These are phyloP conservation scores for Phytophthora europaea DNA, from an alignment of 352 stramenopile species.

Conservation along the genomic window DNA sequence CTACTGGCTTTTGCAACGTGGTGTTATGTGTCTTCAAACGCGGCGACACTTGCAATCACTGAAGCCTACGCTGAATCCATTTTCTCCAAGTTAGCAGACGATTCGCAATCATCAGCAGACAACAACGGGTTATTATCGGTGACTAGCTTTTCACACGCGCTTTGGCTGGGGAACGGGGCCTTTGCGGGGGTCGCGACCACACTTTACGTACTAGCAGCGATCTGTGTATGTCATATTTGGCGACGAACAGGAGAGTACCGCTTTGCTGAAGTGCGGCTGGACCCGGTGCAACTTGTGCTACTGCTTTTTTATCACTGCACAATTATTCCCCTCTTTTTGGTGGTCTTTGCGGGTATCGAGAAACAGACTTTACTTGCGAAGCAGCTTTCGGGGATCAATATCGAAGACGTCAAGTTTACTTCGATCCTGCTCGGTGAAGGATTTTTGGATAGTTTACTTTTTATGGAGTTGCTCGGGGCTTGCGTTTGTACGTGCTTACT, in stretches of 20 bases:
- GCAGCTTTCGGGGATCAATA: constrained; percentile 23
- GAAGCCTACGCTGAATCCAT: constrained; percentile 23
- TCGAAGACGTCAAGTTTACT: constrained; percentile 23
- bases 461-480: constrained; percentile 54
- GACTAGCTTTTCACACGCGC: constrained; percentile 10
- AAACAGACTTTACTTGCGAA: constrained; percentile 31
- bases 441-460: constrained; percentile 54
- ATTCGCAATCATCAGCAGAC: not conserved
- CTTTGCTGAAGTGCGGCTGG: constrained; percentile 42
- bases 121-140: constrained; percentile 8
- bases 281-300: constrained; percentile 56
- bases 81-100: constrained; percentile 7
- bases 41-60: constrained; percentile 31
- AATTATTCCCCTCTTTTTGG: constrained; percentile 46
- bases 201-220: constrained; percentile 41
- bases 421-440: constrained; percentile 43
- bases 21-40: constrained; percentile 35
- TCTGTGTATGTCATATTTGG: constrained; percentile 41
- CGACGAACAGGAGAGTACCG: constrained; percentile 40
- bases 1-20: constrained; percentile 36
- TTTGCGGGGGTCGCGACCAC: constrained; percentile 35
- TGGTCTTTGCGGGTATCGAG: constrained; percentile 48
- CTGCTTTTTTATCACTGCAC: constrained; percentile 59
- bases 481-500: constrained; percentile 53
- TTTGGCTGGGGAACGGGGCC: constrained; percentile 36